Conservation (phyloP, 495 filamentous ascomycete genomes). For the Talaromyces nanjingensis region DNA sequence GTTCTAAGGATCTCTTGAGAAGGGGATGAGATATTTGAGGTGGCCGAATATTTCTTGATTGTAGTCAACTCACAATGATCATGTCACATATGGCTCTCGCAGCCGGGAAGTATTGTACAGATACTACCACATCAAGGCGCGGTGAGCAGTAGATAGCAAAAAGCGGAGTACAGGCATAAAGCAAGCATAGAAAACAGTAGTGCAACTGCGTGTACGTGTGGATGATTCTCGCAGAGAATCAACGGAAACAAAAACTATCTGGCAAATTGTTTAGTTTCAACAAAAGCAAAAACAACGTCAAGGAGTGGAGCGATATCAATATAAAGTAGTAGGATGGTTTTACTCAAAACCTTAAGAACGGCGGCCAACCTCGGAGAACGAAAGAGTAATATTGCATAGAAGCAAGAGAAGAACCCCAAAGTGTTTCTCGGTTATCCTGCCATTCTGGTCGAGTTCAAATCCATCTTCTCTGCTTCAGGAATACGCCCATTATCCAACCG, state of each 20-base stretch:
- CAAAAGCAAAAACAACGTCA: slow-evolving; percentile 10
- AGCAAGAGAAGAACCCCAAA: slow-evolving; percentile 20
- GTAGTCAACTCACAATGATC: slow-evolving; percentile 26
- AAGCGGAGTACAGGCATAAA: slow-evolving; percentile 14
- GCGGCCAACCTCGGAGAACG: slow-evolving; percentile 42
- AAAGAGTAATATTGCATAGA: slow-evolving; percentile 25
- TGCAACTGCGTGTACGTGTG: slow-evolving; percentile 3
- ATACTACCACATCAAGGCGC: slow-evolving; percentile 14
- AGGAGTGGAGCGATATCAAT: slow-evolving; percentile 20
- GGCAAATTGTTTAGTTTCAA: slow-evolving; percentile 15
- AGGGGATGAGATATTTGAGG: slow-evolving; percentile 23
- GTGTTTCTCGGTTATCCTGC: slow-evolving; percentile 16
- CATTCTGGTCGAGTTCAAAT: slow-evolving; percentile 32
- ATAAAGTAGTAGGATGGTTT: slow-evolving; percentile 22
- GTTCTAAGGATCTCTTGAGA: not conserved
- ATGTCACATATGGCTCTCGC: slow-evolving; percentile 12
- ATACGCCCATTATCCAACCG: slow-evolving; percentile 16
- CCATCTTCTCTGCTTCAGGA: slow-evolving; percentile 20
- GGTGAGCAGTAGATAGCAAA: slow-evolving; percentile 13
- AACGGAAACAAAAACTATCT: slow-evolving; percentile 11
- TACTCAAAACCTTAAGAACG: slow-evolving; percentile 23
- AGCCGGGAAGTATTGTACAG: slow-evolving; percentile 11
- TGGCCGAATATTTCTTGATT: slow-evolving; percentile 30
- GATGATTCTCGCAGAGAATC: slow-evolving; percentile 15
- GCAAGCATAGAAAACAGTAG: slow-evolving; percentile 11